These are phyloP conservation scores for Solanum chilense DNA, from an alignment of 257 asterid species.

Conservation along the genomic window DNA sequence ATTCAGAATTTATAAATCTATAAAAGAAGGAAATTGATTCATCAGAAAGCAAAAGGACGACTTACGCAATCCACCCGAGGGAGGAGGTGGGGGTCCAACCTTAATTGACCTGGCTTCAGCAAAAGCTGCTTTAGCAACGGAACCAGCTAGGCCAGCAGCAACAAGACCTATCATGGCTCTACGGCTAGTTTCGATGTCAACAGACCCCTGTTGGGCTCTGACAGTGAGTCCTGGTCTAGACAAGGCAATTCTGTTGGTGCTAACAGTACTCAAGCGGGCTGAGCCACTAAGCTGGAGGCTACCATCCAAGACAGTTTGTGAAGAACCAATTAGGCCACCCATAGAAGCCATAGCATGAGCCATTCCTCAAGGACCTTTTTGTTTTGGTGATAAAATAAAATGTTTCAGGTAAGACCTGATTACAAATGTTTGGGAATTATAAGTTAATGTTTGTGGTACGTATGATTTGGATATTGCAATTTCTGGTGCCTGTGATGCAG, in stretches of 20 bases:
- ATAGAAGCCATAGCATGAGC: conserved; percentile 83
- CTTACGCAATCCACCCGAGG: conserved; percentile 97
- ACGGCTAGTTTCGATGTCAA: conserved; percentile 69
- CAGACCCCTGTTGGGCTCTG: conserved; percentile 56
- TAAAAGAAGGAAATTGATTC: not conserved
- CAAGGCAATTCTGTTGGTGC: conserved; percentile 23
- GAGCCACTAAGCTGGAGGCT: conserved; percentile 59
- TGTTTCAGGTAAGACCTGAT: not conserved
- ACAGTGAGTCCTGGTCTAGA: conserved; percentile 40
- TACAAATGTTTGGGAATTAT: not conserved
- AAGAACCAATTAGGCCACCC: conserved; percentile 70
- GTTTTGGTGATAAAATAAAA: not conserved
- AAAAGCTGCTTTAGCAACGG: conserved; percentile 65
- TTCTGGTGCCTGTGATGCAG: conserved; percentile 6
- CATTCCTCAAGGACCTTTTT: not conserved
- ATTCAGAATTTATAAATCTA: not conserved
- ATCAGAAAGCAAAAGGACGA: not conserved
- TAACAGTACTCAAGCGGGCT: conserved; percentile 29
- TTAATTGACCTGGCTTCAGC: conserved; percentile 80
- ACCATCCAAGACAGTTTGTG: conserved; percentile 76
- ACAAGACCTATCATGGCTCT: conserved; percentile 69
- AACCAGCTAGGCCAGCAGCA: conserved; percentile 64
- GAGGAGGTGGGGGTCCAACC: conserved; percentile 82
- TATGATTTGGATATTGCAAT: conserved; percentile 19
- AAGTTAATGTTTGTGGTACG: not conserved